These are phyloP conservation scores for Mycena vulgaris DNA, from an alignment of 768 basidiomycete species.

Conservation along the genomic window DNA sequence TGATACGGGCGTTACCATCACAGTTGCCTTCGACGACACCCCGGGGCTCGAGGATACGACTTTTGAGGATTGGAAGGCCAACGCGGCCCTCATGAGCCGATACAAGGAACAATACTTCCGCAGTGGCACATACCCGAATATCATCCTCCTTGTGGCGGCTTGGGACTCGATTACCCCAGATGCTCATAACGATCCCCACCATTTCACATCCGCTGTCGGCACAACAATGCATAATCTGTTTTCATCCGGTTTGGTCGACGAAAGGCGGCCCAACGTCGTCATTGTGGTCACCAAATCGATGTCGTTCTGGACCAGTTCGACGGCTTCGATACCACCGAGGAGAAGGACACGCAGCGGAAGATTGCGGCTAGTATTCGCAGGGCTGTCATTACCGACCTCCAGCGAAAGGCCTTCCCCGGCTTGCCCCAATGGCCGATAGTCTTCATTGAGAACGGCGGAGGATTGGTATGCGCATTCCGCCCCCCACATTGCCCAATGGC, in stretches of 20 bases:
- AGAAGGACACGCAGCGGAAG: slow-evolving; percentile 8
- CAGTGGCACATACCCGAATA: slow-evolving; percentile 1
- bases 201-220: slow-evolving; percentile 18
- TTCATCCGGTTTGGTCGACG: slow-evolving; percentile 13
- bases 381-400: slow-evolving; percentile 14
- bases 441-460: slow-evolving; percentile 20
- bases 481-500: not conserved
- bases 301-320: slow-evolving; percentile 19
- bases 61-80: slow-evolving; percentile 2
- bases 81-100: slow-evolving; percentile 8
- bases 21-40: slow-evolving; percentile 16
- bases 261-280: slow-evolving; percentile 2
- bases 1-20: not conserved
- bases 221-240: slow-evolving; percentile 16
- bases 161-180: slow-evolving; percentile 21
- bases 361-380: slow-evolving; percentile 4
- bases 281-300: slow-evolving; percentile 18
- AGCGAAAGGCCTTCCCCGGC: slow-evolving; percentile 9
- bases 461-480: not conserved
- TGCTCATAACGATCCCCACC: slow-evolving; percentile 7
- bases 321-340: not conserved
- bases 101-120: slow-evolving; percentile 9
- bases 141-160: slow-evolving; percentile 10
- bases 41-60: slow-evolving; percentile 19
- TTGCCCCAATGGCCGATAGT: not conserved